Conservation (phyloP, 2,329 filamentous ascomycete species). For the Alternaria gansuensis region DNA sequence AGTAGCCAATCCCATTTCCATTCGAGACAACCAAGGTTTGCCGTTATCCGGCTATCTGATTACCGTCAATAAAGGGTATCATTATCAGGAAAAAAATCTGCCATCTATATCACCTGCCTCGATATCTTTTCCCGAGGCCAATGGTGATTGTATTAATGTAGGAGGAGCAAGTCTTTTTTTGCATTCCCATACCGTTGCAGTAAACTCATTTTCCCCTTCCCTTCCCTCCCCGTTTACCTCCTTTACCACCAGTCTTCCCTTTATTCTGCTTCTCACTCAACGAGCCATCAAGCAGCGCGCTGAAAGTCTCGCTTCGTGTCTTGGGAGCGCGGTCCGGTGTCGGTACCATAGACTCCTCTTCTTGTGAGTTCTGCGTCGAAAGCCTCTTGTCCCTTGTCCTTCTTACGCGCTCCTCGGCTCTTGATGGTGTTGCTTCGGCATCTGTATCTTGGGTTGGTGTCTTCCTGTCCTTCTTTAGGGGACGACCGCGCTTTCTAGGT, state of each 20-base stretch:
- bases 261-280: conserved; percentile 25
- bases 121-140: no score
- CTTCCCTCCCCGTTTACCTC: conserved; percentile 1
- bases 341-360: conserved; percentile 6
- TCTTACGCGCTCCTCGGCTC: conserved; percentile 5
- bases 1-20: no score
- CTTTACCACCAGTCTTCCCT: conserved; percentile 10
- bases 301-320: conserved; percentile 40
- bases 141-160: no score
- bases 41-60: no score
- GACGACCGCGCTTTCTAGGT: conserved; percentile 16
- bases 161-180: no score
- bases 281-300: conserved; percentile 33
- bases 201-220: conserved; percentile 4
- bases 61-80: no score
- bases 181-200: background rate
- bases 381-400: conserved; percentile 16
- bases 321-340: conserved; percentile 26
- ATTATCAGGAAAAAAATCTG: no score
- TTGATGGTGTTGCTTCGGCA: conserved; percentile 20
- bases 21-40: no score
- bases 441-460: conserved; percentile 9
- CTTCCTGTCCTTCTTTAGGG: conserved; percentile 22
- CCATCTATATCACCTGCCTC: no score
- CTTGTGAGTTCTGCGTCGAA: conserved; percentile 12